Base-by-base conservation (phyloP, 805 yeast species). In the Metschnikowia dekortorum region DNA sequence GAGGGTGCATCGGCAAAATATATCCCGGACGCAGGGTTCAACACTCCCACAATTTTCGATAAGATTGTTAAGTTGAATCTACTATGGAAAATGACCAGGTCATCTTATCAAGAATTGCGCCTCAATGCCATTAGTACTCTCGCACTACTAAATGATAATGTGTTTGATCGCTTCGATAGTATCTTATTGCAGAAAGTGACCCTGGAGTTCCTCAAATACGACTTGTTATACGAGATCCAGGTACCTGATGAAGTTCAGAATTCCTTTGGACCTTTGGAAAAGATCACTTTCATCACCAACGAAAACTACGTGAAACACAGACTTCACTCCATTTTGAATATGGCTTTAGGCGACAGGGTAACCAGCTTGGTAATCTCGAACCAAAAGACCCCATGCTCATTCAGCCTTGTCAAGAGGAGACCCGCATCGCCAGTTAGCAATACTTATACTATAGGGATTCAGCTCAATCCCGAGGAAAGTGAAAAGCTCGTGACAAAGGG, bases 401-500 rank as follows among this genome's bases (percentile, higher is more conserved):
- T 74, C 65, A 69, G 79, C 3, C 59, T 77, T 10, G 68, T 67
- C 41, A 84, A 78, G 62, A 73, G 92, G 59, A 84, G 82, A 61
- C 79, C 85, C 1, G 57, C 68, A 0, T 60, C 62, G 18, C 59
- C 59, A 46, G 74, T 64, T 42, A 52, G 58, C 53, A 50, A 58
- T 48, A 34, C 30, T 16, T 58, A 80, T 40, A 72, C 70, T 30
- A 66, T 92, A 33, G 96, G 96, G 1, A 61, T 92, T 9, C 69
- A 80, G 40, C 74, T 89, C 10, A 82, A 91, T 61, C 74, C 94
- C 6, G 79, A 76, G 7, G 89, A 85, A 61, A 75, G 85, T 53
- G 97, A 90, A 58, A 87, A 84, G 67, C 69, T 88, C 41, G 89
- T 94, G 1, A 88, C 96, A 1, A 88, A 83, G 61, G 97, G 97